Percentiles rank a stretch among this genome's conserved stretches.
Conservation (phyloP, 1,139 yeast species). For the Wickerhamomyces sp. region DNA sequence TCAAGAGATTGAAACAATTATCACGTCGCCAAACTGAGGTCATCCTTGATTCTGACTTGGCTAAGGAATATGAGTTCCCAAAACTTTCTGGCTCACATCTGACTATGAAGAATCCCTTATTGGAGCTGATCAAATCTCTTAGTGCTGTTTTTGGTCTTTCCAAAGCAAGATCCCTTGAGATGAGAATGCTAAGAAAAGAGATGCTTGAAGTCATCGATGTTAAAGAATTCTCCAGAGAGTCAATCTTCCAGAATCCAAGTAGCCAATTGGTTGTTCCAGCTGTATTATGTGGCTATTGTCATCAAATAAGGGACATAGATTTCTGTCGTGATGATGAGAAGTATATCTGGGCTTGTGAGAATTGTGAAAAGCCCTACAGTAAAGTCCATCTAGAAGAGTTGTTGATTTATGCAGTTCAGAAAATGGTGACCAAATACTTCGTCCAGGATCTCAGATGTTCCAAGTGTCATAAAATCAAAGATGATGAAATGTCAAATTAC, state of each 20-base stretch:
- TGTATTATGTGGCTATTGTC: constrained; percentile 77
- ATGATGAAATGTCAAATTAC: constrained; percentile 64
- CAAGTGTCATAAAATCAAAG: constrained; percentile 67
- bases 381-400: constrained; percentile 73
- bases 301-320: constrained; percentile 70
- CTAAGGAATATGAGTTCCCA: constrained; percentile 68
- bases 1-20: constrained; percentile 62
- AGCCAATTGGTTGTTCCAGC: constrained; percentile 61
- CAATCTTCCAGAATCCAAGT: constrained; percentile 74
- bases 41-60: constrained; percentile 60
- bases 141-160: constrained; percentile 73
- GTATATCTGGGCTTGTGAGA: constrained; percentile 59
- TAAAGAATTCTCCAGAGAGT: constrained; percentile 78
- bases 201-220: constrained; percentile 69
- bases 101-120: constrained; percentile 60
- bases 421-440: constrained; percentile 54
- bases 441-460: constrained; percentile 78
- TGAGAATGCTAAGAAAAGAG: constrained; percentile 69
- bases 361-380: constrained; percentile 63
- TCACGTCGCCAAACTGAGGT: constrained; percentile 68
- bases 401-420: constrained; percentile 59
- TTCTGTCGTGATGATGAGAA: constrained; percentile 62
- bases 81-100: constrained; percentile 65
- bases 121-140: constrained; percentile 73
- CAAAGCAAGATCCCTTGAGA: constrained; percentile 60